These are phyloP conservation scores for Wickerhamomyces hampshirensis DNA, from an alignment of 805 yeast genomes.

Conservation along the genomic window DNA sequence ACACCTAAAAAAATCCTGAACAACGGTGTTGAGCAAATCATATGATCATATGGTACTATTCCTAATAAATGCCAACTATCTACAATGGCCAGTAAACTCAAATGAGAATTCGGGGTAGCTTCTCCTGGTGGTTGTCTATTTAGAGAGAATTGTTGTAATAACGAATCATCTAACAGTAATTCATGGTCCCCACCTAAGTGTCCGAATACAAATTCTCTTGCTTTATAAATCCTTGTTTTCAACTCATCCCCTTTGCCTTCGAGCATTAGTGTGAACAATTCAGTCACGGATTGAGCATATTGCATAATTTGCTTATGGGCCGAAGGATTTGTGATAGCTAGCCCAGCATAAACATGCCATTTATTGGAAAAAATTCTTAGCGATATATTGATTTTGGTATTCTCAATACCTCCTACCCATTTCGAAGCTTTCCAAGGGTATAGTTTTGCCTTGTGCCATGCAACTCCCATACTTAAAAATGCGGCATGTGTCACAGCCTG, in stretches of 20 bases:
- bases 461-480: conserved; percentile 92
- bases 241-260: conserved; percentile 60
- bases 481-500: conserved; percentile 99
- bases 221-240: conserved; percentile 51
- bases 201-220: conserved; percentile 74
- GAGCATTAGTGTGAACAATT: conserved; percentile 78
- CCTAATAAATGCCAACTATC: conserved; percentile 88
- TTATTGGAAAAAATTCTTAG: conserved; percentile 86
- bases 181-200: conserved; percentile 52
- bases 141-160: conserved; percentile 76
- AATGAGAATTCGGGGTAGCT: conserved; percentile 78
- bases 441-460: conserved; percentile 79
- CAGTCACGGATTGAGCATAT: conserved; percentile 80
- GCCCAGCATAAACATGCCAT: conserved; percentile 98
- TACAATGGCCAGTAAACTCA: conserved; percentile 83
- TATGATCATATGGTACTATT: conserved; percentile 93
- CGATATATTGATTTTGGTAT: conserved; percentile 92
- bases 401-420: conserved; percentile 93
- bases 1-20: conserved; percentile 93
- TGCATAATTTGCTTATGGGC: conserved; percentile 91
- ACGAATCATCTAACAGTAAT: conserved; percentile 67
- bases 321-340: conserved; percentile 92
- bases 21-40: conserved; percentile 91
- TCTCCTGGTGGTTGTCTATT: conserved; percentile 62
- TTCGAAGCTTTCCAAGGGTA: conserved; percentile 89